phyloP scores from a whole-genome alignment of 441 rosid genomes.

The Adansonia rubrostipa region DNA sequence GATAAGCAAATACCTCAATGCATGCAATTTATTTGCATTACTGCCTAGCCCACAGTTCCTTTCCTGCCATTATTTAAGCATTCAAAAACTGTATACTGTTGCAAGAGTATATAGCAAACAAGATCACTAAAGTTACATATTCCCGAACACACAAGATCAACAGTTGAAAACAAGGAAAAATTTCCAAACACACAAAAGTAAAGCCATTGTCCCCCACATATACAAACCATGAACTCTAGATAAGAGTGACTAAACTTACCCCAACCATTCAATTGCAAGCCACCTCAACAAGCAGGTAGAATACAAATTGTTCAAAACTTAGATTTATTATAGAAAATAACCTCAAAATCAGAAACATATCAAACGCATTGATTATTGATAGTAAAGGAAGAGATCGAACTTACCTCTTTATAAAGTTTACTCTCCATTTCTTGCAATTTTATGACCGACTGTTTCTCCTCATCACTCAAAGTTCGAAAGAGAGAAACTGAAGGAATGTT shows the following conservation, averaged over 20 bases:
- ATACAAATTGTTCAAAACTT: not conserved
- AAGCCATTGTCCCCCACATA: not conserved
- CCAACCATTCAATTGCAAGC: not conserved
- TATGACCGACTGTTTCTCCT: conserved; percentile 74
- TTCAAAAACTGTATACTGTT: conserved; percentile 1
- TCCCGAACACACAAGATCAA: not conserved
- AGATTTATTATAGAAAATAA: not conserved
- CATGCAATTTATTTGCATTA: conserved; percentile 59
- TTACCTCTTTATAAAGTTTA: conserved; percentile 75
- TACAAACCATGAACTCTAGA: not conserved
- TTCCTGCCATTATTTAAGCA: conserved; percentile 60
- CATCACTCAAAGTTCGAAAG: conserved; percentile 72
- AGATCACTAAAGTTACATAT: not conserved
- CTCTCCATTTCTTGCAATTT: conserved; percentile 74
- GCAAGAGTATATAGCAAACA: conserved; percentile 14
- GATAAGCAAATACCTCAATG: conserved; percentile 76
- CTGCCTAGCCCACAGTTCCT: conserved; percentile 50
- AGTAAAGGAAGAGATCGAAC: not conserved
- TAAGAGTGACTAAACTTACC: not conserved
- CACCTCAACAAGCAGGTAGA: not conserved
- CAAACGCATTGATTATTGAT: conserved; percentile 4
- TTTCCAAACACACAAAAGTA: not conserved
- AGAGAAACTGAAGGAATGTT: conserved; percentile 94
- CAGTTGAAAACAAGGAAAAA: not conserved
- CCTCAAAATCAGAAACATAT: conserved; percentile 8